These are phyloP conservation scores for Fusarium sp. DNA, from an alignment of 2,329 filamentous ascomycete species.

Conservation along the genomic window DNA sequence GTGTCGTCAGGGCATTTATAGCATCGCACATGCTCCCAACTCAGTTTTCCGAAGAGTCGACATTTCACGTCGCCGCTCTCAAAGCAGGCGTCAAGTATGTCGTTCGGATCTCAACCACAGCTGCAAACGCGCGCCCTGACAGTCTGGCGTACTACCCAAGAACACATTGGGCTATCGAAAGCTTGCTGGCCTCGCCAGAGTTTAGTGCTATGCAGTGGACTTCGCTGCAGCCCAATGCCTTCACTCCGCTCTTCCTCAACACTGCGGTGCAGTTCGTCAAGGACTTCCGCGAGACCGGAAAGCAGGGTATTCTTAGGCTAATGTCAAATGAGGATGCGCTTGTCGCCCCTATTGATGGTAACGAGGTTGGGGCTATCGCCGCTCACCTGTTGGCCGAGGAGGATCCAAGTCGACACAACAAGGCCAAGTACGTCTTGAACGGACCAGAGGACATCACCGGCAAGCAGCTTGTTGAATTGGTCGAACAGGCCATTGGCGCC, in stretches of 20 bases:
- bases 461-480: slow-evolving; percentile 47
- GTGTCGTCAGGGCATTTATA: slow-evolving; percentile 53
- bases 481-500: slow-evolving; percentile 49
- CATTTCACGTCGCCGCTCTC: slow-evolving; percentile 50
- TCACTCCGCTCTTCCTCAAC: slow-evolving; percentile 27
- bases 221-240: slow-evolving; percentile 52
- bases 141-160: slow-evolving; percentile 50
- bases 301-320: slow-evolving; percentile 45
- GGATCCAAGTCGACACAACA: slow-evolving; percentile 45
- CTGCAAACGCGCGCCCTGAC: slow-evolving; percentile 51
- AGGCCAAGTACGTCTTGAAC: slow-evolving; percentile 52
- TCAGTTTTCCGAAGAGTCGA: slow-evolving; percentile 55
- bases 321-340: slow-evolving; percentile 45
- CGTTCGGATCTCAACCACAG: slow-evolving; percentile 55
- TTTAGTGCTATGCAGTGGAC: slow-evolving; percentile 52
- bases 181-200: slow-evolving; percentile 49
- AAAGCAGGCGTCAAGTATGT: slow-evolving; percentile 54
- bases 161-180: slow-evolving; percentile 56
- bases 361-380: slow-evolving; percentile 51
- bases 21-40: slow-evolving; percentile 51
- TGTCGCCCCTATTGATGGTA: slow-evolving; percentile 46
- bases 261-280: slow-evolving; percentile 47
- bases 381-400: slow-evolving; percentile 49
- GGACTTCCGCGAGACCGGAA: slow-evolving; percentile 47
- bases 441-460: slow-evolving; percentile 55